Evolutionary conservation across 306 rosid genomes (phyloP), one percentile per base, ranked within the genome.

Genomic region (Vigna hirtella): DNA sequence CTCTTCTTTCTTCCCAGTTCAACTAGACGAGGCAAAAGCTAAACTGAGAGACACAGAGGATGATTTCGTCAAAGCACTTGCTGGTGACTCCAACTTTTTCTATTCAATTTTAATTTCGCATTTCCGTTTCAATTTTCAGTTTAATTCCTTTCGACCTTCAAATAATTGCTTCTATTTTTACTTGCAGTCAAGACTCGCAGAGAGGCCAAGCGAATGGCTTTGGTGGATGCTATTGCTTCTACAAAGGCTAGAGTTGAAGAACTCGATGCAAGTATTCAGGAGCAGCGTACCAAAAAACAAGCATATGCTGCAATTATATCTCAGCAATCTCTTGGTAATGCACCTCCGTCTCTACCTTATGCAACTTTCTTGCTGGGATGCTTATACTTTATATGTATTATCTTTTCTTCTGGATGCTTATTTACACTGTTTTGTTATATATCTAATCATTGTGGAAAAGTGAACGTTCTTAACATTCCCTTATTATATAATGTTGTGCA

Each of bases 21-120:
- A 89, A 58, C 6, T 89, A 48, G 78, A 81, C 68, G 89, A 89
- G 49, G 51, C 71, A 26, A 93, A 89, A 87, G 86, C 67, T 58
- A 86, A 84, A 63, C 67, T 93, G 81, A 88, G 92, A 70, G 89
- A 88, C 73, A 88, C 90, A 0, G 99, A 95, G 80, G 98, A 90
- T 85, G 94, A 89, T 36, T 85, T 92, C 86, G 96, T 93, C 47
- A 89, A 87, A 86, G 89, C 96, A 53, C 80, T 90, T n/a, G 90
- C 93, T 79, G 97, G 98, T 90, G 3, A 45, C 16, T 45, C 13
- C 16, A 12, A 10, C 16, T 3, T 12, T 45, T 38, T 52, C 2
- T 15, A 26, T 51, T 64, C 13, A 10, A 1, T 32, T 72, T 55
- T 38, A 36, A 14, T 18, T 14, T 10, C 20, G 17, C 16, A 16